Base-by-base conservation (phyloP, 2,329 filamentous ascomycete genomes). In the Aspergillus caelatus region DNA sequence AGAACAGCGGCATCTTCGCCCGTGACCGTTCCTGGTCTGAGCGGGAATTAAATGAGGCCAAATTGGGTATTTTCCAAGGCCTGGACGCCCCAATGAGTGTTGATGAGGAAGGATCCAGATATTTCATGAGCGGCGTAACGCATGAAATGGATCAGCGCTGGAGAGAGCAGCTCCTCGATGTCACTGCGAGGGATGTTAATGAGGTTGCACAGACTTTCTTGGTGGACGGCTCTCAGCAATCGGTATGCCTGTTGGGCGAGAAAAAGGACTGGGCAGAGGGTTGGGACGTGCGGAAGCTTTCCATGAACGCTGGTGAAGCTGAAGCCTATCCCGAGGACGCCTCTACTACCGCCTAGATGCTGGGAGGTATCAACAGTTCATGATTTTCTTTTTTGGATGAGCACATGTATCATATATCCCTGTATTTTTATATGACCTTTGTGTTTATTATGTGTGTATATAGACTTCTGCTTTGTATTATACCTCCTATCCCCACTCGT, bases 21-120 rank as follows among this genome's bases (percentile, higher is more conserved):
- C 84, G 88, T 12, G 90, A 96, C 69, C 91, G 90, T 71, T 78
- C 88, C 62, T 98, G 93, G 93, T 89, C 88, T 1, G 88, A 91
- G 28, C 88, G 90, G 43, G 94, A 99, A 74, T 83, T 99, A 2
- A 94, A 98, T 74, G 95, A 99, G 77, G 95, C 95, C 66, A 99
- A 99, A 81, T 87, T 99, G 45, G 93, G 91, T 32, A 90, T 97
- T 14, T 99, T 99, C 84, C 94, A 99, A 78, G 84, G 87, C 41
- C 87, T 97, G 11, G 95, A 99, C 78, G 94, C 94, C 12, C 95
- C 95, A 0, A 86, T 90, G 70, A 90, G 91, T 45, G 93, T 98
- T 26, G 95, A 91, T 75, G 85, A 91, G 57, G 94, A 98, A 77
- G 95, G 94, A 41, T 91, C 96, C 88, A 85, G 87, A 50, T 85